Evolutionary conservation across 805 yeast genomes (phyloP), one percentile per base, ranked within the genome.

Genomic region (Komagataella mondaviorum): DNA sequence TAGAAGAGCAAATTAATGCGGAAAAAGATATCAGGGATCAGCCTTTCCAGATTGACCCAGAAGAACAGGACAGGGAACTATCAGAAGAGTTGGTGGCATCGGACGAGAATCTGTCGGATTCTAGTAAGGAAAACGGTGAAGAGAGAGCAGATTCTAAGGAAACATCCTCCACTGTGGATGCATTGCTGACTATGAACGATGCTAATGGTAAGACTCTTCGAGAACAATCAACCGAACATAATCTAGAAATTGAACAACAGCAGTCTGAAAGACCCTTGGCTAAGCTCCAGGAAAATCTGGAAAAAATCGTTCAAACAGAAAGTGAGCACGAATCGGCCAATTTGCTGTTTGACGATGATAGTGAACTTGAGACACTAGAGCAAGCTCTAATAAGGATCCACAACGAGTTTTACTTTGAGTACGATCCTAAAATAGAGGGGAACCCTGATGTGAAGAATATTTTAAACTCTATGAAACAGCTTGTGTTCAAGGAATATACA

Each of bases 191-290:
- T 52, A 54, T 76, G 8, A 81, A 80, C 2, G 80, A 72, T 51
- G 77, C 71, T 52, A 68, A 75, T 60, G 60, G 72, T 45, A 63
- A 72, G 57, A 63, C 81, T 50, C 63, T 83, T 51, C 69, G 72
- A 44, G 77, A 73, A 59, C 79, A 84, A 63, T 78, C 83, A 24
- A 68, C 75, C 20, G 82, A 84, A 51, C 74, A 89, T 56, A 78
- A 80, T 23, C 84, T 80, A 18, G 77, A 86, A 0, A 68, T 88
- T 3, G 95, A 87, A 58, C 85, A 80, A 49, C 95, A 88, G 60
- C 85, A 83, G 60, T 79, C 78, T 45, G 90, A 87, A 51, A 72
- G 96, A 55, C 96, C 96, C 1, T 69, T 88, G 54, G 96, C 96
- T 0, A 84, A 83, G 55, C 68, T 88, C 50, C 96, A 89, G 61